Base-by-base conservation (phyloP, 2,329 filamentous ascomycete species). In the Phaeophleospora eucalypticola region DNA sequence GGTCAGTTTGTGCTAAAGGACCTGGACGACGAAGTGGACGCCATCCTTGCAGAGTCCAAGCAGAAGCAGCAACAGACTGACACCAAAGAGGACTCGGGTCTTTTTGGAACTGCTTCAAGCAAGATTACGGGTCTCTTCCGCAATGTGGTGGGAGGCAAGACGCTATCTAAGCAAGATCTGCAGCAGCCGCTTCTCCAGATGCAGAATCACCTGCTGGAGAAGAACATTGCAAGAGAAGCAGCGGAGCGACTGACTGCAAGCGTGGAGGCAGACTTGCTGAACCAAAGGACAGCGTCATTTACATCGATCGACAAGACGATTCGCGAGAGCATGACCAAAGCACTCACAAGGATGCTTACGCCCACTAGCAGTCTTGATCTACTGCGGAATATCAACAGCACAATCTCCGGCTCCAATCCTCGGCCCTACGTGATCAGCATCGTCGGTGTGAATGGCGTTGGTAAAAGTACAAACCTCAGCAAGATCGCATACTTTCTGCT, bases 401-500 rank as follows among this genome's bases (percentile, higher is more conserved):
- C 86, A 21, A 81, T 94, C 52, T 84, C 82, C 4, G 75, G 57
- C 1, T 60, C 68, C 10, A 59, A 80, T 9, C 84, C 87, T 1
- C 84, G 93, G 3, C 93, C 93, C 36, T 98, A 97, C 65, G 91
- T 97, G 61, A 94, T 98, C 65, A 96, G 89, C 47, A 95, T 98
- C 52, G 93, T 98, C 36, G 93, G 93, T 52, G 93, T 98, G 65
- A 98, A 98, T 67, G 93, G 93, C 44, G 93, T 98, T 32, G 93
- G 93, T 64, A 98, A 98, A 73, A 96, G 90, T 14, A 98, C 93
- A 43, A 97, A 96, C 65, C 77, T 98, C 32, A 91, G 88, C 68
- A 98, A 98, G 70, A 95, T 98, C 57, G 95, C 90, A 68, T 98
- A 93, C 72, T 98, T 98, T 73, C 77, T 98, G 32, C 77, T 98